Base-by-base conservation (phyloP, 305 asterid species). In the Fraxinus baroniana region DNA sequence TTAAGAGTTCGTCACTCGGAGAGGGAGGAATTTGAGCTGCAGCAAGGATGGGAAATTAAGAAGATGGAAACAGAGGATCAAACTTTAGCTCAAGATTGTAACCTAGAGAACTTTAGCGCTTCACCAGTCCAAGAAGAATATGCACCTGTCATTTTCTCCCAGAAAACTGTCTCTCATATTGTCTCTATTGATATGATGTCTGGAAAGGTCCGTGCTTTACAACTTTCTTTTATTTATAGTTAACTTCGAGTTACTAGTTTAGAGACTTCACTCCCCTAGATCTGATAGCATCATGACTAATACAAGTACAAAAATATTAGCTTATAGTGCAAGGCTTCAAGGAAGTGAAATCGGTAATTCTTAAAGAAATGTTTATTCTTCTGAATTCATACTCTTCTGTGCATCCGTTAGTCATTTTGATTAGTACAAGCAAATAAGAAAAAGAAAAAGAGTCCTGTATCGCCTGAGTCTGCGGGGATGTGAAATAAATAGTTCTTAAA, bases 101-200 rank as follows among this genome's bases (percentile, higher is more conserved):
- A 82, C 86, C 93, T 89, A 24, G 97, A 91, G 79, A 89, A 84
- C 83, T 87, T 93, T 86, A 91, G 90, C 72, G 84, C 90, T 82
- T 86, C 96, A 76, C 96, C 97, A n/a, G 60, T 87, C 84, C 96
- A 88, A 87, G 94, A 91, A 57, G 97, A 93, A 91, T 93, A 92
- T 81, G 96, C 97, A 36, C 97, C 96, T 33, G 94, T 93, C 82
- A 91, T 93, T 78, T 91, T 92, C 85, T 87, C 94, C n/a, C 97
- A 93, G 86, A 87, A 92, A 88, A 92, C 96, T 26, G 94, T 93
- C 78, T 90, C 96, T 62, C 97, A 92, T 86, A 90, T 92, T 32
- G 93, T 93, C 83, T 92, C 96, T 30, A 91, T 93, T 79, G 97
- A 93, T 88, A 93, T 93, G 96, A 92, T 93, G 96, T 93, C 96